Evolutionary conservation across 2,329 filamentous ascomycete species (phyloP).

Genomic region (Teratosphaeria nubilosa): DNA sequence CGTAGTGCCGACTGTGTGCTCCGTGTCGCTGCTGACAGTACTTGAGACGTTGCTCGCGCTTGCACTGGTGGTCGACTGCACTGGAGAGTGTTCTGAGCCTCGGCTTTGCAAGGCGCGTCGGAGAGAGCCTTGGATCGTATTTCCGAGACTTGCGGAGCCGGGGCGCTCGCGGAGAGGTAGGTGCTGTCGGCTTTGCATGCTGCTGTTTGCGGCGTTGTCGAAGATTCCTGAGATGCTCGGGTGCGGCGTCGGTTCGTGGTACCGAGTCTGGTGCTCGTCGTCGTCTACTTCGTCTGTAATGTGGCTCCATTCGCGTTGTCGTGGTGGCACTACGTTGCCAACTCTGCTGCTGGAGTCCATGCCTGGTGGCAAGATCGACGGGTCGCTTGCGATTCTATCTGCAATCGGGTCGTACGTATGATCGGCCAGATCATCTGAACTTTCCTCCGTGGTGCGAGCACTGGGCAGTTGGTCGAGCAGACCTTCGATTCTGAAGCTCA

Average conservation of each 20-base stretch:
- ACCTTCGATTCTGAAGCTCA: constrained; percentile 44
- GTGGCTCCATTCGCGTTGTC: constrained; percentile 7
- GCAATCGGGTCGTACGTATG: constrained; percentile 15
- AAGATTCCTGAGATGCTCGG: constrained; percentile 5
- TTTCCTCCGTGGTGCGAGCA: constrained; percentile 19
- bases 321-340: constrained; percentile 7
- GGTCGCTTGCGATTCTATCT: constrained; percentile 20
- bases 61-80: constrained; percentile 9
- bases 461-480: constrained; percentile 37
- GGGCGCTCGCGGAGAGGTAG: constrained; percentile 9
- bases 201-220: constrained; percentile 3
- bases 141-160: constrained; percentile 13
- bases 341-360: constrained; percentile 13
- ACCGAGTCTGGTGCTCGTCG: constrained; percentile 6
- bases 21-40: constrained; percentile 25
- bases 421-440: constrained; percentile 11
- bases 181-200: constrained; percentile 1
- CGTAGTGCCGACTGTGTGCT: constrained; percentile 17
- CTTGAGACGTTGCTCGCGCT: constrained; percentile 23
- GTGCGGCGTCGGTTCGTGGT: neutral
- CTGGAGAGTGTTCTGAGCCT: constrained; percentile 8
- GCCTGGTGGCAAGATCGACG: constrained; percentile 19
- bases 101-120: constrained; percentile 7
- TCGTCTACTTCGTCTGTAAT: constrained; percentile 14
- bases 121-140: constrained; percentile 12